Evolutionary conservation across 177 flowering plant genomes (phyloP).

Genomic region (Vitis hybrid): DNA sequence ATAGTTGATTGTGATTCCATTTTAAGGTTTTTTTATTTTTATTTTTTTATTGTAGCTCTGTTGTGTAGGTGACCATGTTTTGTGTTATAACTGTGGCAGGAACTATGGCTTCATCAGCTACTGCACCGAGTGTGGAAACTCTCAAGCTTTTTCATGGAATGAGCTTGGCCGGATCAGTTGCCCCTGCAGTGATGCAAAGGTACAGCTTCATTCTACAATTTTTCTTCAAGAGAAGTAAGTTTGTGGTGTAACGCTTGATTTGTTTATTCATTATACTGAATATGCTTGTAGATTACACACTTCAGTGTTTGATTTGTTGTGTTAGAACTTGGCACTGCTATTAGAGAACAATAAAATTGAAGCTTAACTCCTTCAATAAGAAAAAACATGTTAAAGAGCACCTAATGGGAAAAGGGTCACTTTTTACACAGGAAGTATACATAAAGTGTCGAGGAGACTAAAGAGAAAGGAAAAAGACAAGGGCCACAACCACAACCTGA

Average conservation of each 20-base stretch:
- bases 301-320: too few relatives aligned
- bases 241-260: not conserved
- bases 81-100: constrained; percentile 30
- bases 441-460: too few relatives aligned
- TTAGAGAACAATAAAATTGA: too few relatives aligned
- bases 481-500: too few relatives aligned
- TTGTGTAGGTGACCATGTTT: not conserved
- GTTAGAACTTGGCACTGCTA: too few relatives aligned
- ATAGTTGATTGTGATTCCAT: not conserved
- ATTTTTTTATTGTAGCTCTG: not conserved
- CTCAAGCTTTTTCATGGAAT: constrained; percentile 68
- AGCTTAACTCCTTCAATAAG: too few relatives aligned
- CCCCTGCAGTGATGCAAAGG: constrained; percentile 56
- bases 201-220: constrained; percentile 18
- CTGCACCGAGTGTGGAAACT: constrained; percentile 74
- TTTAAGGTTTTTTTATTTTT: not conserved
- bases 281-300: too few relatives aligned
- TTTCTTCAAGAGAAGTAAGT: too few relatives aligned
- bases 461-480: too few relatives aligned
- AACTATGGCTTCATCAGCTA: constrained; percentile 79
- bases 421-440: too few relatives aligned
- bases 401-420: too few relatives aligned
- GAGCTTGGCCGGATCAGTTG: constrained; percentile 69
- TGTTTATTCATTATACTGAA: not conserved
- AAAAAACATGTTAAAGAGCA: too few relatives aligned